These are phyloP conservation scores for Kwoniella pini DNA, from an alignment of 768 basidiomycete species.

Conservation along the genomic window DNA sequence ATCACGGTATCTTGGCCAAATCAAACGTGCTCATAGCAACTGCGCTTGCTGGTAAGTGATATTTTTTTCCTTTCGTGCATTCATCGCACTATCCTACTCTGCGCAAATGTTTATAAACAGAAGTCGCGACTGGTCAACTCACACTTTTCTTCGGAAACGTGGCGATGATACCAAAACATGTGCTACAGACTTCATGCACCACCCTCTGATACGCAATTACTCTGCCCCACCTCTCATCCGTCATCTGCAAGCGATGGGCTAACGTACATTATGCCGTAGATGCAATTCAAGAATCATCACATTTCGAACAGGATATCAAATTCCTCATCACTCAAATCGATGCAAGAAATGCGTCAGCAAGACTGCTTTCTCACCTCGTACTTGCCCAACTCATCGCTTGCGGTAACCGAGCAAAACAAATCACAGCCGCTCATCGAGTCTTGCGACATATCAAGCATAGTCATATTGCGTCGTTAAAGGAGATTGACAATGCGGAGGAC, in stretches of 20 bases:
- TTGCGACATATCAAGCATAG: constrained; percentile 18
- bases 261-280: constrained; percentile 57
- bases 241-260: not conserved
- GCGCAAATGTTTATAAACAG: constrained; percentile 16
- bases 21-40: constrained; percentile 15
- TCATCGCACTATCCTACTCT: not conserved
- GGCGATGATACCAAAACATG: not conserved
- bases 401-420: constrained; percentile 63
- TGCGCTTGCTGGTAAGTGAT: constrained; percentile 15
- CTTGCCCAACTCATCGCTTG: constrained; percentile 64
- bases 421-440: constrained; percentile 59
- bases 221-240: not conserved
- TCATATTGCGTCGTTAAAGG: not conserved
- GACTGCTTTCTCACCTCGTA: constrained; percentile 65
- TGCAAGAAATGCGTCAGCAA: constrained; percentile 60
- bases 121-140: constrained; percentile 14
- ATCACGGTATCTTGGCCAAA: not conserved
- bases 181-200: constrained; percentile 23
- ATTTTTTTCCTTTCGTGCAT: not conserved
- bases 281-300: constrained; percentile 64
- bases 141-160: not conserved
- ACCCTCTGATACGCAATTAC: constrained; percentile 12
- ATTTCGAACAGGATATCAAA: constrained; percentile 58
- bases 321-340: constrained; percentile 62
- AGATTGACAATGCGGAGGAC: constrained; percentile 14